Conservation (phyloP, 768 basidiomycete species). For the Suillus ampliporus region DNA sequence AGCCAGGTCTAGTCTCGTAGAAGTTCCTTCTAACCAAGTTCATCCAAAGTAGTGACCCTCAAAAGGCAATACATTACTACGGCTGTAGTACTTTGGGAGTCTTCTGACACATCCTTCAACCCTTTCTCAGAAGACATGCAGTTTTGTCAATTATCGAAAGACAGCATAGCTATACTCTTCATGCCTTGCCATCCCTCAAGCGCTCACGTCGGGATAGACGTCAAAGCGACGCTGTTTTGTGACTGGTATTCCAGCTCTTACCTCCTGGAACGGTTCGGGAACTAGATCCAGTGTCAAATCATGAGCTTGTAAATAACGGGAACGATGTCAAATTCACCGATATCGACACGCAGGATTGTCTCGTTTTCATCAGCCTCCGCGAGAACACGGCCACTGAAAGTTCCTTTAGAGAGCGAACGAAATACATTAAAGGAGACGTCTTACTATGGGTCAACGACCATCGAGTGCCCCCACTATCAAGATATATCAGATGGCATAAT, state of each 20-base stretch:
- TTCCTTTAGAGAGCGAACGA: conserved; percentile 13
- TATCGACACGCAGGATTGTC: conserved; percentile 76
- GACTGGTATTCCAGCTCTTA: conserved; percentile 89
- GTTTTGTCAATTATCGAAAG: not conserved
- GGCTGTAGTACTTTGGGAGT: not conserved
- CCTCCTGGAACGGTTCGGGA: conserved; percentile 63
- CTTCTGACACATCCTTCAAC: not conserved
- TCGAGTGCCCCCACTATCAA: conserved; percentile 84
- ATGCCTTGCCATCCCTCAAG: conserved; percentile 9
- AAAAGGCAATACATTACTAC: not conserved
- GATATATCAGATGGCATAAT: conserved; percentile 1
- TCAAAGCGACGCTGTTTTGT: conserved; percentile 91
- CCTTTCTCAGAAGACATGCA: not conserved
- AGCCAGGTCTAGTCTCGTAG: too few species aligned
- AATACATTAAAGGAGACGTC: conserved; percentile 29
- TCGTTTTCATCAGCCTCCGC: conserved; percentile 78
- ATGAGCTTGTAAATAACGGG: not conserved
- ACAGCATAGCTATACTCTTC: not conserved
- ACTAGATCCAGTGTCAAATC: conserved; percentile 44
- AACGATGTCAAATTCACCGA: conserved; percentile 62
- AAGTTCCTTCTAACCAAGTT: too few species aligned
- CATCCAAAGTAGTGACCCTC: not conserved
- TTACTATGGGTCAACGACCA: conserved; percentile 90
- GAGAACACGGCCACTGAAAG: conserved; percentile 71
- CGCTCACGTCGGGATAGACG: conserved; percentile 81